A percentile compares a stretch with the other conserved stretches of the same genome.
Conservation (phyloP, 805 yeast species). For the Lipomyces spencermartinsiae region DNA sequence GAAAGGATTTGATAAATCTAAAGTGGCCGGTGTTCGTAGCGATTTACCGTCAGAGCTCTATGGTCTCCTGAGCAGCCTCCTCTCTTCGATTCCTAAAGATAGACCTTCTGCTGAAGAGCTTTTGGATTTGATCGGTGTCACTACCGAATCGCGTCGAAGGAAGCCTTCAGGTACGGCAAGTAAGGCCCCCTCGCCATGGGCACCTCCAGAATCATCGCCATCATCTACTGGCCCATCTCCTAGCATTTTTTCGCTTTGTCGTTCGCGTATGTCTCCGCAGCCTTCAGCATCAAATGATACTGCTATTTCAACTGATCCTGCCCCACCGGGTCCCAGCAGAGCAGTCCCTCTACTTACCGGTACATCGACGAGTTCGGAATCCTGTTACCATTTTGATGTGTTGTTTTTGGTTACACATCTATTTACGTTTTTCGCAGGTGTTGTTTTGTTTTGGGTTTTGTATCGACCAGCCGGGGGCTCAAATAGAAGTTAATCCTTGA, state of each 20-base stretch:
- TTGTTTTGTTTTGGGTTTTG: too few relatives aligned
- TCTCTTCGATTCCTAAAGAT: conserved; percentile 47
- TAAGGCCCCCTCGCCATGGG: neutral
- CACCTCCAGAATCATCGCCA: conserved; percentile 2
- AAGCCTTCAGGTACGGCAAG: conserved; percentile 10
- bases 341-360: neutral
- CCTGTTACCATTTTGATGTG: neutral
- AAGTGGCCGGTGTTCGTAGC: conserved; percentile 29
- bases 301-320: neutral
- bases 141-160: neutral
- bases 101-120: conserved; percentile 57
- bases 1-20: conserved; percentile 44
- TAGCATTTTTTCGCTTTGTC: conserved; percentile 2
- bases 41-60: conserved; percentile 47
- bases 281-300: neutral
- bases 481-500: too few relatives aligned
- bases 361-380: neutral
- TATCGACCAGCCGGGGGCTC: too few relatives aligned
- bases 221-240: neutral
- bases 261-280: neutral
- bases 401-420: too few relatives aligned
- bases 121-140: conserved; percentile 43
- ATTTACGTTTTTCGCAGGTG: too few relatives aligned
- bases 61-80: conserved; percentile 51
- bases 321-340: neutral